phyloP scores from a whole-genome alignment of 139 green algal genomes.

The Chlamydomonas urium region DNA sequence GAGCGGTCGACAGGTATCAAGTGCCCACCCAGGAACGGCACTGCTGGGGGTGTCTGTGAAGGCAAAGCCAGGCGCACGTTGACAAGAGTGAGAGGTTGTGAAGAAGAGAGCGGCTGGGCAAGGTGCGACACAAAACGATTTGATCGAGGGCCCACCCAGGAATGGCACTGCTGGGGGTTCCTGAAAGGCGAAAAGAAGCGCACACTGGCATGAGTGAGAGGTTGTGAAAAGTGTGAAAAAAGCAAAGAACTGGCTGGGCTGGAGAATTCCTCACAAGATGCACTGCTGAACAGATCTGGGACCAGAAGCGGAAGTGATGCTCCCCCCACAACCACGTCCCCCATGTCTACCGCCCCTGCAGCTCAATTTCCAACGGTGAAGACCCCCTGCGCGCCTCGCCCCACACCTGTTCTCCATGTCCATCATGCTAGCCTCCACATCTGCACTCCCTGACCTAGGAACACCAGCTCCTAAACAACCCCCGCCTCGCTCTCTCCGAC shows the following conservation, averaged over 20 bases:
- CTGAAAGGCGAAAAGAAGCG: too few species aligned
- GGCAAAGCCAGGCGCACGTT: too few species aligned
- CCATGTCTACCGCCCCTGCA: too few species aligned
- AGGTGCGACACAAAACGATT: too few species aligned
- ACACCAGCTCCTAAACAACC: conserved; percentile 94
- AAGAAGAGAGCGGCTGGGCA: too few species aligned
- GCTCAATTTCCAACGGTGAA: too few species aligned
- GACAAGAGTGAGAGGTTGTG: not conserved
- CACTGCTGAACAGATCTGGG: too few species aligned
- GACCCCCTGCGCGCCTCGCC: not conserved
- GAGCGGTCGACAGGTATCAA: not conserved
- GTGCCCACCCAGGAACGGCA: conserved; percentile 83
- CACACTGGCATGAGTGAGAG: not conserved
- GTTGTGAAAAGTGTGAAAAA: not conserved
- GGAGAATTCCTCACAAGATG: too few species aligned
- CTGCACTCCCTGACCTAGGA: conserved; percentile 87
- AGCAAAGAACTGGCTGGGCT: too few species aligned
- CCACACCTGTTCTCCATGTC: conserved; percentile 58
- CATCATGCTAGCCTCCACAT: conserved; percentile 79
- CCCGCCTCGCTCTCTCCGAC: too few species aligned
- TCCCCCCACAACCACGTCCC: too few species aligned
- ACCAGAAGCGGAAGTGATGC: too few species aligned
- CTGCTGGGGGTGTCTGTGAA: conserved; percentile 35
- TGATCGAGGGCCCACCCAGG: conserved; percentile 91
- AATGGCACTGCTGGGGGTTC: conserved; percentile 55